Percentiles rank a stretch among this genome's conserved stretches.
Conservation (phyloP, 495 filamentous ascomycete genomes). For the Aspergillus heteromorphus region DNA sequence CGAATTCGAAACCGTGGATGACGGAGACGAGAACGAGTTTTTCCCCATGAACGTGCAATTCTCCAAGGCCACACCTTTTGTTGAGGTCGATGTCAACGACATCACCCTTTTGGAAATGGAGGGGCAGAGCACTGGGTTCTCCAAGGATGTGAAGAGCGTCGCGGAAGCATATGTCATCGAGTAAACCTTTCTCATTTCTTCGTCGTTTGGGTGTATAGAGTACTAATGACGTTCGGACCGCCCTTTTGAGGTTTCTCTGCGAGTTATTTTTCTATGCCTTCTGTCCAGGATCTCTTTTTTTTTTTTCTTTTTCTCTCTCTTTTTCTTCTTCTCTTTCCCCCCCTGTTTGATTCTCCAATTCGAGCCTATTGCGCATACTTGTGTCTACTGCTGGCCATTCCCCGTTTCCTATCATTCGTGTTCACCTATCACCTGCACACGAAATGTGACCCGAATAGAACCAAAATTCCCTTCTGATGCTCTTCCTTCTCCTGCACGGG, state of each 20-base stretch:
- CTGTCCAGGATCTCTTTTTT: slow-evolving; percentile 10
- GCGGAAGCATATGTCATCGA: slow-evolving; percentile 79
- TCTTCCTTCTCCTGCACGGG: no score
- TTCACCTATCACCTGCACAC: background rate
- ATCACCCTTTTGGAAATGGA: slow-evolving; percentile 72
- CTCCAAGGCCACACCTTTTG: slow-evolving; percentile 76
- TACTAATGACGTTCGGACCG: slow-evolving; percentile 43
- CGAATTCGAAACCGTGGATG: slow-evolving; percentile 84
- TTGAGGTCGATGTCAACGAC: slow-evolving; percentile 80
- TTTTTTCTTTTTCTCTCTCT: background rate
- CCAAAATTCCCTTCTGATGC: no score
- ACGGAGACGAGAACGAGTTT: slow-evolving; percentile 79
- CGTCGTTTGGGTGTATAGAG: slow-evolving; percentile 31
- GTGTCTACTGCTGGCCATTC: background rate
- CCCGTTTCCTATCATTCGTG: background rate
- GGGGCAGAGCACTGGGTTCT: slow-evolving; percentile 72
- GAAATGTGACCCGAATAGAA: no score
- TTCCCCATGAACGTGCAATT: slow-evolving; percentile 95
- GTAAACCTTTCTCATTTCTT: slow-evolving; percentile 40
- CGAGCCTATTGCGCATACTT: background rate
- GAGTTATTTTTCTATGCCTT: slow-evolving; percentile 8
- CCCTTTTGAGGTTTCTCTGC: slow-evolving; percentile 13
- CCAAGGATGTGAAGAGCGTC: slow-evolving; percentile 81
- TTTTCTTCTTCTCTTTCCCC: no score
- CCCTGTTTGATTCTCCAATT: slow-evolving; percentile 5